Evolutionary conservation across 169 alveolate genomes (phyloP).

Genomic region (Toxoplasma gondii): DNA sequence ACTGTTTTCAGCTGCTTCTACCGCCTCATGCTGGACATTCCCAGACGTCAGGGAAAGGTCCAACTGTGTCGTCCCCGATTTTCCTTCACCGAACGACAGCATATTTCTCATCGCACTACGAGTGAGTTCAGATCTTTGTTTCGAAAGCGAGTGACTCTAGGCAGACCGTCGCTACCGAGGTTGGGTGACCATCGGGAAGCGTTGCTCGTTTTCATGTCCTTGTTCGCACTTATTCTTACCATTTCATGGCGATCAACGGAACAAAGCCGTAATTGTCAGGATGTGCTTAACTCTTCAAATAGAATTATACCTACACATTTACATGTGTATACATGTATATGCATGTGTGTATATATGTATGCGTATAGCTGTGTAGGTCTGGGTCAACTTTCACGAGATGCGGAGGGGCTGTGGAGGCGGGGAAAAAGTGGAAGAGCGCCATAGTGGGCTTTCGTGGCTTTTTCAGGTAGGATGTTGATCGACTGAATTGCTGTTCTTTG

Average conservation of each 20-base stretch:
- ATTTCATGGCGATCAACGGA: no score
- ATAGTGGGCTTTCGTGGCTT: no score
- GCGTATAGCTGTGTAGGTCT: no score
- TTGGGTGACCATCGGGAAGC: background rate
- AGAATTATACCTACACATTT: background rate
- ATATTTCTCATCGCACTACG: background rate
- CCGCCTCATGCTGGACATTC: background rate
- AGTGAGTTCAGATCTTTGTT: background rate
- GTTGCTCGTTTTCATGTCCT: no score
- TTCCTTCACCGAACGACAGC: background rate
- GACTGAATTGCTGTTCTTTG: background rate
- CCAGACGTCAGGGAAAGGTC: background rate
- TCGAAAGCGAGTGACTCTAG: background rate
- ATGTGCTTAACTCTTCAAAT: no score
- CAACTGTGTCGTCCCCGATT: background rate
- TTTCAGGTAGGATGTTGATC: background rate
- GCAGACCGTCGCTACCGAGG: background rate
- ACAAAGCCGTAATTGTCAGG: no score
- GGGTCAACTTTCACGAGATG: no score
- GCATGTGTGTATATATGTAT: no score
- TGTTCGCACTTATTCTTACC: no score
- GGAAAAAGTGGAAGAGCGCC: no score
- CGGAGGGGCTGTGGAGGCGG: no score
- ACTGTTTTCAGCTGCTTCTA: background rate
- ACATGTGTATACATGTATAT: background rate